Evolutionary conservation across 352 stramenopile genomes (phyloP).

Genomic region (Phytophthora podocarpi): DNA sequence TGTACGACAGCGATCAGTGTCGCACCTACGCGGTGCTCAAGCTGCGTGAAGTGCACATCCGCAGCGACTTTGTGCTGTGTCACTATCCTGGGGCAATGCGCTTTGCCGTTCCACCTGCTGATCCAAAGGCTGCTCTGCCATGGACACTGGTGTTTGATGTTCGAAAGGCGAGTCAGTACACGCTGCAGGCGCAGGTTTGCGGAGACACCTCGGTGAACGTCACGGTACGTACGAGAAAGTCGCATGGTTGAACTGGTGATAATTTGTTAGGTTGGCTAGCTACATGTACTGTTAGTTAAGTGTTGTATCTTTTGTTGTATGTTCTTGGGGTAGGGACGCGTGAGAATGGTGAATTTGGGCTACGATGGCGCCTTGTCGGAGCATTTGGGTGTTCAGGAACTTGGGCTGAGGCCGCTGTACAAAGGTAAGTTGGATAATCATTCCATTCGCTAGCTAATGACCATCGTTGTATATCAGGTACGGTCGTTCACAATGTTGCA

Average conservation of each 20-base stretch:
- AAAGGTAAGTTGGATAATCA: slow-evolving; percentile 33
- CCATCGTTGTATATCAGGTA: no score
- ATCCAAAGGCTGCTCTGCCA: background rate
- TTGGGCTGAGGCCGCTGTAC: slow-evolving; percentile 63
- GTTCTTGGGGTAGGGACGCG: slow-evolving; percentile 30
- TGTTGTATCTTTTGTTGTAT: background rate
- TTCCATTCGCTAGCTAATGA: no score
- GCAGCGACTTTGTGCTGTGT: slow-evolving; percentile 56
- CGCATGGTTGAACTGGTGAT: background rate
- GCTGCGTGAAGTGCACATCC: slow-evolving; percentile 63
- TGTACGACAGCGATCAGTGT: slow-evolving; percentile 74
- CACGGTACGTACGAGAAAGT: slow-evolving; percentile 29
- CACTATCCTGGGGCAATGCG: slow-evolving; percentile 62
- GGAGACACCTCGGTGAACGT: slow-evolving; percentile 56
- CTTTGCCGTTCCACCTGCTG: slow-evolving; percentile 38
- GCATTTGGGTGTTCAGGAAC: slow-evolving; percentile 65
- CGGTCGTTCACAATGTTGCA: no score
- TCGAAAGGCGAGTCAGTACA: slow-evolving; percentile 55
- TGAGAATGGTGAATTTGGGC: slow-evolving; percentile 62
- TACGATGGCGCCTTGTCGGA: slow-evolving; percentile 59
- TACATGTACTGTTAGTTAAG: no score
- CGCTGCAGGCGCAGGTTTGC: slow-evolving; percentile 65
- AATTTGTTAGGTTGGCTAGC: no score
- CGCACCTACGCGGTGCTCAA: slow-evolving; percentile 60
- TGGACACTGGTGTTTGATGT: slow-evolving; percentile 45